These are phyloP conservation scores for Tricholoma matsutake DNA, from an alignment of 768 basidiomycete species.

Conservation along the genomic window DNA sequence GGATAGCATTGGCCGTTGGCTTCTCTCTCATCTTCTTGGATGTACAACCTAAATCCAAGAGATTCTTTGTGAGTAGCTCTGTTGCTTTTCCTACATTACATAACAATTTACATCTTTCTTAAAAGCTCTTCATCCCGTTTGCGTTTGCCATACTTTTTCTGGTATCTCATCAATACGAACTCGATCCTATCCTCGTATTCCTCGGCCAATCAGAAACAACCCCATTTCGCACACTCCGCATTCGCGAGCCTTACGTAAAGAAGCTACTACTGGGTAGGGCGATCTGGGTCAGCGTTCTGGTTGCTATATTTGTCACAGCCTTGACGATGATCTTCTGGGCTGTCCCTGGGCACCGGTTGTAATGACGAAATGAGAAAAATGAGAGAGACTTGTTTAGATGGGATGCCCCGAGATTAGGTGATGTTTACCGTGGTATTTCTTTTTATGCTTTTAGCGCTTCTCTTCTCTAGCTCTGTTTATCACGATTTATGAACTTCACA, in stretches of 20 bases:
- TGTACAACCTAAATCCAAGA: constrained; percentile 84
- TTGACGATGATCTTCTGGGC: constrained; percentile 94
- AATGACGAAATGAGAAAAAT: constrained; percentile 5
- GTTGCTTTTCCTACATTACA: not conserved
- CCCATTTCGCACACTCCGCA: constrained; percentile 89
- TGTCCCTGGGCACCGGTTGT: constrained; percentile 91
- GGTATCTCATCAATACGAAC: constrained; percentile 94
- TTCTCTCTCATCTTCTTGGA: constrained; percentile 95
- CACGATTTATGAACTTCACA: constrained; percentile 15
- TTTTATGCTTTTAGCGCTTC: constrained; percentile 9
- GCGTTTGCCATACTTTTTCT: constrained; percentile 86
- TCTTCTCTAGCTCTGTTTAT: constrained; percentile 5
- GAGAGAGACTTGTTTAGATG: not conserved
- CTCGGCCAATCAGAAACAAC: constrained; percentile 94
- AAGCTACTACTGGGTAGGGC: constrained; percentile 88
- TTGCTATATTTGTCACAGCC: constrained; percentile 71
- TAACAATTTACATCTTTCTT: constrained; percentile 12
- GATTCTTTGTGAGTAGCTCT: constrained; percentile 82
- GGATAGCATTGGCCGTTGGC: constrained; percentile 90
- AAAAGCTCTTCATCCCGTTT: constrained; percentile 92
- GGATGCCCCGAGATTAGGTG: constrained; percentile 1
- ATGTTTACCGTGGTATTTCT: constrained; percentile 12
- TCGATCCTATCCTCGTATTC: constrained; percentile 94
- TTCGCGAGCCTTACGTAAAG: constrained; percentile 92
- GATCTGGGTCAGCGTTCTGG: constrained; percentile 84